These are phyloP conservation scores for Gautieria morchelliformis DNA, from an alignment of 768 basidiomycete species.

Conservation along the genomic window DNA sequence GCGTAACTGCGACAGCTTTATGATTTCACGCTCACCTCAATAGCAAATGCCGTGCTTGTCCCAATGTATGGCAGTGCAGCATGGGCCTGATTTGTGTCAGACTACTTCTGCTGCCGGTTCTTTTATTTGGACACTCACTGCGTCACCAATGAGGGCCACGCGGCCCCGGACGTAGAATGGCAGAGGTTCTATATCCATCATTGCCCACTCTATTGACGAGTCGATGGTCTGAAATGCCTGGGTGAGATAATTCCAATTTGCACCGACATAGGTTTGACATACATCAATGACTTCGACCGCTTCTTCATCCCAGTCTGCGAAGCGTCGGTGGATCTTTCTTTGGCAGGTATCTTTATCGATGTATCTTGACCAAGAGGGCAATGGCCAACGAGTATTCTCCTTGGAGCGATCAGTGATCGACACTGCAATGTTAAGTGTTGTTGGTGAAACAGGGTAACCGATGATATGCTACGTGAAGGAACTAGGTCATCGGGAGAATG, in stretches of 20 bases:
- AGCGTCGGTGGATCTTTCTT: conserved; percentile 4
- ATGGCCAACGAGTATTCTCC: conserved; percentile 15
- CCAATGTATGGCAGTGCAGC: conserved; percentile 39
- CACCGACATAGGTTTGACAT: neutral
- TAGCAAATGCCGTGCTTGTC: conserved; percentile 40
- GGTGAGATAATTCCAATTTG: neutral
- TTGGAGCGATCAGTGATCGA: conserved; percentile 20
- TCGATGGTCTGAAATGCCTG: conserved; percentile 24
- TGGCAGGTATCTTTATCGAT: neutral
- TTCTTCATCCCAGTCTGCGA: conserved; percentile 4
- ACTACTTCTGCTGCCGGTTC: too few relatives aligned
- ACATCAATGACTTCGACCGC: conserved; percentile 12
- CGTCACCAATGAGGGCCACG: conserved; percentile 41
- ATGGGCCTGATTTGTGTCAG: conserved; percentile 26
- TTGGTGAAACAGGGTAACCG: conserved; percentile 36
- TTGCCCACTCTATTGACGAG: conserved; percentile 32
- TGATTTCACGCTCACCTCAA: conserved; percentile 29
- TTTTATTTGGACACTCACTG: conserved; percentile 21
- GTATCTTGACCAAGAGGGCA: neutral
- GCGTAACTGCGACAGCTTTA: too few relatives aligned
- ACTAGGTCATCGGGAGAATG: neutral
- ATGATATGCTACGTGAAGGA: conserved; percentile 31
- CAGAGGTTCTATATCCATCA: conserved; percentile 32
- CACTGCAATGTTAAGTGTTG: conserved; percentile 29
- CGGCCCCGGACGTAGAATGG: conserved; percentile 28